Evolutionary conservation across 202 grass and related monocot genomes (phyloP), one percentile per base, ranked within the genome.

Genomic region (Miscanthus sacchariflorus): DNA sequence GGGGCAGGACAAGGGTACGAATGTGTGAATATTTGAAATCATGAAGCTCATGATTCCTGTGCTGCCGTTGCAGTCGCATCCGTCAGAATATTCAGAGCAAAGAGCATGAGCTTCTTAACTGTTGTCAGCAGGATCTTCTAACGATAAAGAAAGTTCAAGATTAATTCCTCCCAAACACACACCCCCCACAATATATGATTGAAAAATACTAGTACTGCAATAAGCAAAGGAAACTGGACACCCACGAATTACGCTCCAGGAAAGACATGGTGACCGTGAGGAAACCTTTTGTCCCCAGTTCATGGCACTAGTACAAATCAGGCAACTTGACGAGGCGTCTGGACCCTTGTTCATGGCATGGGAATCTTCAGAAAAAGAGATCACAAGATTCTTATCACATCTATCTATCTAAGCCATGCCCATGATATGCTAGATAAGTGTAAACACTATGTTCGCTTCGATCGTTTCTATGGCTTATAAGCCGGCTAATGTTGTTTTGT

Each of bases 341-440:
- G 27, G 30, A n/a, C 6, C 39, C 68, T 21, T 35, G 23, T 18
- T 42, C 56, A 46, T 54, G 78, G 19, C 69, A 65, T 42, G 56
- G 15, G 40, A 66, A 75, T 18, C 8, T 87, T 73, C 18, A 21
- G 19, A 19, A 11, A 72, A 68, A 14, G n/a, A 19, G 14, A 18
- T 17, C 17, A n/a, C 11, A 79, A 79, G 36, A 38, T 80, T 68
- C 27, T 64, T 48, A 67, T 81, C 77, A 40, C 54, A 72, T 65
- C 77, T 36, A 46, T 73, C n/a, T 27, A 49, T 58, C 54, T 56
- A 21, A 21, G 21, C 8, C 58, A 61, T 64, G 59, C 59, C n/a
- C 59, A 25, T 64, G 58, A 63, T 63, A 63, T 63, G 56, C 56
- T 59, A 24, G 59, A 64, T 64, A 64, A 64, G n/a, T 3, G 3